These are phyloP conservation scores for Gautieria morchelliformis DNA, from an alignment of 768 basidiomycete genomes.

Conservation along the genomic window DNA sequence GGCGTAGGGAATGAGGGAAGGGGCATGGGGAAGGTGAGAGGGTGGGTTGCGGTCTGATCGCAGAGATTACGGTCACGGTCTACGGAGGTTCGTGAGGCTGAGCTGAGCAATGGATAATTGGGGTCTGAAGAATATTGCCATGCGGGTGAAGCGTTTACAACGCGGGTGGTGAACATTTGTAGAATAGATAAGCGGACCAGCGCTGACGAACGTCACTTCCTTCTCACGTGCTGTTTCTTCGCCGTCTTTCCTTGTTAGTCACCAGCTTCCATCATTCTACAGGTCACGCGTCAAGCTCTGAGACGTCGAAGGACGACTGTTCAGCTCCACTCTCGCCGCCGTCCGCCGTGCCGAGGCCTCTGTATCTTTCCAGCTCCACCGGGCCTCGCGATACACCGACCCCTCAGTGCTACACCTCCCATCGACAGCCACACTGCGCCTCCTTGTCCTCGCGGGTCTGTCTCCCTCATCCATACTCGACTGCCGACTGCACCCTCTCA, in stretches of 20 bases:
- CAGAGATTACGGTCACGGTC: constrained; percentile 19
- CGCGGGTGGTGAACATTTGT: constrained; percentile 36
- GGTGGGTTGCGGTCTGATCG: constrained; percentile 40
- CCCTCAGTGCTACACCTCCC: too few species aligned
- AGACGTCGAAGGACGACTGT: too few species aligned
- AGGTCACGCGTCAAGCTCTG: constrained; percentile 1
- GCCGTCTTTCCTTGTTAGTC: constrained; percentile 9
- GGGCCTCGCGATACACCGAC: too few species aligned
- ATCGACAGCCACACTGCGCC: constrained; percentile 37
- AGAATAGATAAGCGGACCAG: too few species aligned
- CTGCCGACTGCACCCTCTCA: constrained; percentile 37
- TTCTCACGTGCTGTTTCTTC: too few species aligned
- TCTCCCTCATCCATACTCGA: constrained; percentile 38
- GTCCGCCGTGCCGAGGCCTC: too few species aligned
- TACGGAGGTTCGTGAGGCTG: constrained; percentile 22
- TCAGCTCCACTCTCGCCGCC: too few species aligned
- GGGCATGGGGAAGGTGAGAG: constrained; percentile 45
- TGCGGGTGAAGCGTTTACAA: too few species aligned
- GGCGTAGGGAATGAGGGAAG: constrained; percentile 50
- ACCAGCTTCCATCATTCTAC: not conserved
- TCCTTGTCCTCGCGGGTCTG: constrained; percentile 17
- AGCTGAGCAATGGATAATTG: constrained; percentile 33
- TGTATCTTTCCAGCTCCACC: too few species aligned
- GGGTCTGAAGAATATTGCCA: constrained; percentile 24
- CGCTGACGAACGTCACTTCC: too few species aligned